These are phyloP conservation scores for Moesziomyces parantarcticus DNA, from an alignment of 1,284 basidiomycete species.

Conservation along the genomic window DNA sequence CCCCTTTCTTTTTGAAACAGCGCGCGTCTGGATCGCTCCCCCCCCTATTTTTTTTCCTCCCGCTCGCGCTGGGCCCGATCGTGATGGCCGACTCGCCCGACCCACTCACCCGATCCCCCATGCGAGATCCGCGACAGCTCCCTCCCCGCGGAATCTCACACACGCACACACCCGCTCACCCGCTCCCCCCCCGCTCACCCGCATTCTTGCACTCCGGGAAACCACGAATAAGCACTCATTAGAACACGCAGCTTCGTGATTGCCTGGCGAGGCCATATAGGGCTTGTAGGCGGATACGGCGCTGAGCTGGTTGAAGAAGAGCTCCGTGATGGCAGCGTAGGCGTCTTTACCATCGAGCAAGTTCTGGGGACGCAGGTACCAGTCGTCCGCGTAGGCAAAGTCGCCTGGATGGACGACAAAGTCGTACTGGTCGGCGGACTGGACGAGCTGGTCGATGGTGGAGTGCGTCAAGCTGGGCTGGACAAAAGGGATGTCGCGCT, in stretches of 20 bases:
- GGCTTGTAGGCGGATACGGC: constrained; percentile 60
- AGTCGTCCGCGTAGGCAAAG: constrained; percentile 68
- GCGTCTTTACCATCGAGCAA: constrained; percentile 34
- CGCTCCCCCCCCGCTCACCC: no score
- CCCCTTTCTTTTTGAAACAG: no score
- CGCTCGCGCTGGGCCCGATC: no score
- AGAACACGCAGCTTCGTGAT: constrained; percentile 57
- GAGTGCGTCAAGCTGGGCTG: constrained; percentile 35
- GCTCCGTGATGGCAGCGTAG: constrained; percentile 61
- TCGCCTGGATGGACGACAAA: constrained; percentile 63
- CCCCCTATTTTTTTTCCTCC: no score
- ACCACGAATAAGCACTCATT: no score
- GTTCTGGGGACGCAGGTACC: constrained; percentile 55
- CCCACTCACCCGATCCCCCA: no score
- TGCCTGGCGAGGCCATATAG: constrained; percentile 53
- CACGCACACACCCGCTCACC: no score
- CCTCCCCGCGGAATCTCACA: no score
- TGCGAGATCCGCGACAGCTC: no score
- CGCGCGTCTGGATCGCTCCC: no score
- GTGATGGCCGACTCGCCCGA: no score
- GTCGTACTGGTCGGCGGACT: constrained; percentile 30
- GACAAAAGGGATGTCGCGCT: constrained; percentile 37
- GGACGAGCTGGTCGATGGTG: constrained; percentile 38
- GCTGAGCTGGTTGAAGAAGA: constrained; percentile 67
- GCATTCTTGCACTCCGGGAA: no score